Evolutionary conservation across 371 early-diverging fungal species (phyloP), one percentile per base, ranked within the genome.

Genomic region (Batrachochytrium dendrobatidis): DNA sequence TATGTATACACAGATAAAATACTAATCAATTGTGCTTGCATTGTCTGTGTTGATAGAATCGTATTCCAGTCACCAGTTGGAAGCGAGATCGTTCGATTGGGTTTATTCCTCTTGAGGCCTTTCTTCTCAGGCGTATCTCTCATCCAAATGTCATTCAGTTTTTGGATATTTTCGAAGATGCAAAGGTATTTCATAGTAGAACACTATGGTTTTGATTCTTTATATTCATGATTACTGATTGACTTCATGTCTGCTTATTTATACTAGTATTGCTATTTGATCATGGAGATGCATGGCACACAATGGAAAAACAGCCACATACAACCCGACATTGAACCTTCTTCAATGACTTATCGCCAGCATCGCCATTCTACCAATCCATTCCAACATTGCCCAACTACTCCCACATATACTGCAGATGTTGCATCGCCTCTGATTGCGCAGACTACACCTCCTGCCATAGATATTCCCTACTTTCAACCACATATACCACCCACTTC

Each of bases 111-210:
- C 39, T 58, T 25, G 74, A 74, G 55, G 60, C 66, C 34, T 66
- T 61, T 53, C 62, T 69, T 24, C 51, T 71, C 53, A 61, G 59
- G 28, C 10, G 63, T 35, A 25, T 74, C 45, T 46, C 84, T 43
- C 94, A 95, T 74, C 86, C 83, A 25, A 84, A 92, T 73, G 85
- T 95, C 53, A 88, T 94, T 64, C 75, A 79, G 59, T 86, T 91
- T 61, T 73, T 85, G 55, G 94, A 94, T 69, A 81, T 85, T 71
- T 91, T 84, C 69, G 89, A 90, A 62, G 71, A 70, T 56, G 26
- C 18, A 43, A 58, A 60, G 24, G 30, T 39, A 67, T 61, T 46
- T 28, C 48, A 18, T 5, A 5, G 4, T 28, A 8, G 48, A 22
- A 8, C 17, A 6, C n/a, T 17, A 4, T 18, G 20, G 48, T 4